Base-by-base conservation (phyloP, 1,284 basidiomycete species). In the Rhodotorula mucilaginosa region DNA sequence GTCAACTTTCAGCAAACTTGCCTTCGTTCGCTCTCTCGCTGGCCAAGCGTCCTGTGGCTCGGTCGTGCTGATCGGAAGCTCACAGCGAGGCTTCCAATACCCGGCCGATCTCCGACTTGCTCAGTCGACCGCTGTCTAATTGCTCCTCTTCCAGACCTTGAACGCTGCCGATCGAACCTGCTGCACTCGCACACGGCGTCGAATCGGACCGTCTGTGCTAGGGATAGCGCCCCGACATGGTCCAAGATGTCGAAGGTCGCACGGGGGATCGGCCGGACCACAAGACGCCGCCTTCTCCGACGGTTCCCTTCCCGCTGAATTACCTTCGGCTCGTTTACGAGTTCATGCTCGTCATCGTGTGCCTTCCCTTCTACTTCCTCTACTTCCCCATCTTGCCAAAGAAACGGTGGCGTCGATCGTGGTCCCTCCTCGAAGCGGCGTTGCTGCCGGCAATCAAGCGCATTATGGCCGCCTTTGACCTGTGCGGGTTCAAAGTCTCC, bases 391-490 rank as follows among this genome's bases (percentile, higher is more conserved):
- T 71, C 51, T 29, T 61, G 23, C 69, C 69, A 3, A 47, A 57
- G n/a, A 61, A 34, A 26, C 69, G 69, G 34, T 65, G 61, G 49
- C 61, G 69, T 5, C 34, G n/a, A 2, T 56, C 56, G 1, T 71
- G 70, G 70, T 65, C 63, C 18, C 31, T 68, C 1, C 56, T 58
- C 16, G 70, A 71, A 8, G 46, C 66, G 23, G 34, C 61, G 16
- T 18, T 65, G 19, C 5, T 65, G 12, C 59, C 39, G 1, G 70
- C 66, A 1, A 56, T 65, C 19, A 44, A 34, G 21, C 54, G 66
- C 26, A 62, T 65, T 48, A 60, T 71, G 52, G 56, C 39, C 59
- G 57, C 67, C 39, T 63, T 71, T 18, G 70, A 71, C 56, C 34
- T 6, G 15, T 57, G 63, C 47, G 70, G 70, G 5, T 68, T 65